Percentiles rank a stretch among this genome's conserved stretches.
Conservation (phyloP, 129 eudicot species). For the Helianthus tuberosus region DNA sequence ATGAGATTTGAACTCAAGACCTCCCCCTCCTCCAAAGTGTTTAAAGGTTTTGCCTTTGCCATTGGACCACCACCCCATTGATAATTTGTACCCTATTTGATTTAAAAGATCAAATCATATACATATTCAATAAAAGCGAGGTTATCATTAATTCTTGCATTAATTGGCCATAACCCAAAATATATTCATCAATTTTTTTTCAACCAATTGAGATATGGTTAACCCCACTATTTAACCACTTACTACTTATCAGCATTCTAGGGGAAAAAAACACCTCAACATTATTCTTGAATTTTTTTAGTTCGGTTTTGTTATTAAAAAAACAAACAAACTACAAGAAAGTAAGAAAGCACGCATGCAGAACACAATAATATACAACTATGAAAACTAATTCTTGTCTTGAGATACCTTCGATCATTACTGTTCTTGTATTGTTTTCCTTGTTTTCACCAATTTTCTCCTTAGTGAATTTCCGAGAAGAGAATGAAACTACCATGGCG, state of each 20-base stretch:
- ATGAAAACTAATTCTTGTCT: background rate
- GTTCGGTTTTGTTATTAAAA: background rate
- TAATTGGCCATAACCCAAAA: background rate
- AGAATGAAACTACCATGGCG: constrained; percentile 22
- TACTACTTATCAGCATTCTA: background rate
- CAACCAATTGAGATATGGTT: background rate
- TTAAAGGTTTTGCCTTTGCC: no score
- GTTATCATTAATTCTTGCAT: no score
- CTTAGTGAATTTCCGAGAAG: background rate
- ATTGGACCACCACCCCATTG: no score
- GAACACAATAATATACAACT: background rate
- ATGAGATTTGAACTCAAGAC: no score
- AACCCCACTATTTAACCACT: background rate
- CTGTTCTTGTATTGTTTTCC: constrained; percentile 45
- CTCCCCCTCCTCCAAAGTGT: no score
- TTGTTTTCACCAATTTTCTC: constrained; percentile 42
- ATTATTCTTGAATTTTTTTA: background rate
- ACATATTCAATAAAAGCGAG: no score
- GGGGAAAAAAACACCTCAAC: background rate
- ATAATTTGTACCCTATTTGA: no score
- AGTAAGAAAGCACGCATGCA: background rate
- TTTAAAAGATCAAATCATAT: no score
- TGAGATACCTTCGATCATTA: constrained; percentile 38
- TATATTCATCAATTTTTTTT: background rate
- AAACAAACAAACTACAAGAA: background rate